These are phyloP conservation scores for Sarcocystis neurona DNA, from an alignment of 169 alveolate genomes.

Conservation along the genomic window DNA sequence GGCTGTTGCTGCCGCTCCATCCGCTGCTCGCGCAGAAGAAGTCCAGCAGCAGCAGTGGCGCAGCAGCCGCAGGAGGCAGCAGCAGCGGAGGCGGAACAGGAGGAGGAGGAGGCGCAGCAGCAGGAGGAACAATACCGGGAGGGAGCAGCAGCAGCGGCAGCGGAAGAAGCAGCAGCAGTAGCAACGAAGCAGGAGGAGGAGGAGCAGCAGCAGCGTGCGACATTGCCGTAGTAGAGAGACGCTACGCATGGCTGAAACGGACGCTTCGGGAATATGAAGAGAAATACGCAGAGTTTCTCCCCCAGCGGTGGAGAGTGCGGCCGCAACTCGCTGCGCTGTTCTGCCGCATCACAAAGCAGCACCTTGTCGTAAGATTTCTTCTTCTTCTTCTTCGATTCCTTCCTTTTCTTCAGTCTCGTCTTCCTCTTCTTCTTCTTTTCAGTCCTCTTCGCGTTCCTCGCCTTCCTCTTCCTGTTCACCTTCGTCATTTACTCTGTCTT, in stretches of 20 bases:
- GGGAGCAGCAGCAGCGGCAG: too few relatives aligned
- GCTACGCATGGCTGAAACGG: slow-evolving; percentile 12
- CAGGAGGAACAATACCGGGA: too few relatives aligned
- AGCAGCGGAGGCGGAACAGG: too few relatives aligned
- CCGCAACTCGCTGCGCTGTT: slow-evolving; percentile 5
- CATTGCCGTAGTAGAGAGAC: not conserved
- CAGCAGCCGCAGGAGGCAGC: too few relatives aligned
- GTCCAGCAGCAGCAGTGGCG: too few relatives aligned
- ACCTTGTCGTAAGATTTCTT: not conserved
- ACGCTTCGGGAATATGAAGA: not conserved
- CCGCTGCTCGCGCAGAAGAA: too few relatives aligned
- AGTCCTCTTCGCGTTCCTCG: not conserved
- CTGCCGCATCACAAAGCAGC: slow-evolving; percentile 20
- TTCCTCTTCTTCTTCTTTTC: not conserved
- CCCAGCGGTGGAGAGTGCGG: not conserved
- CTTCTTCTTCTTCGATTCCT: not conserved
- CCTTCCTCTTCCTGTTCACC: not conserved
- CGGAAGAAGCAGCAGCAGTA: not conserved
- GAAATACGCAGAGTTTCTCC: not conserved
- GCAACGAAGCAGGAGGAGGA: not conserved
- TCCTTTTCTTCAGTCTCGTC: not conserved
- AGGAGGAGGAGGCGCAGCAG: too few relatives aligned
- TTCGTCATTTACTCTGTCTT: not conserved
- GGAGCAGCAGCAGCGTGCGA: not conserved
- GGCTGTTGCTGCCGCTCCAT: too few relatives aligned